Conservation (phyloP, 306 rosid species). For the Quercus engelmannii region DNA sequence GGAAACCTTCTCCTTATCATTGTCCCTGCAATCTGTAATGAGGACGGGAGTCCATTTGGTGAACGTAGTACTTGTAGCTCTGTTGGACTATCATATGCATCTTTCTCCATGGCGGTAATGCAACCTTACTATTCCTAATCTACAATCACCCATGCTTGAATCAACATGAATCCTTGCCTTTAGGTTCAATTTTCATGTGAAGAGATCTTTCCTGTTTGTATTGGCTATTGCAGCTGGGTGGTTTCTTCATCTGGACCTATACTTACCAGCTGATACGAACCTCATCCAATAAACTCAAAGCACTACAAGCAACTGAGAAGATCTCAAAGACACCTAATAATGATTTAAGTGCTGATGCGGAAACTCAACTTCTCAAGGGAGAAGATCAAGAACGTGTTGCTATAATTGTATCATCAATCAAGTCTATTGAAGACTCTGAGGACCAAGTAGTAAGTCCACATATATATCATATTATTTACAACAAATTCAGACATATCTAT, state of each 20-base stretch:
- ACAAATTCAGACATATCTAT: not conserved
- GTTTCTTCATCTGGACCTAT: conserved; percentile 80
- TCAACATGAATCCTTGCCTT: not conserved
- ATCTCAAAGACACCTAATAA: conserved; percentile 34
- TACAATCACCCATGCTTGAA: not conserved
- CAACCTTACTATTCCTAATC: not conserved
- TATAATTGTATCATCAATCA: conserved; percentile 19
- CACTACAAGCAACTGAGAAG: conserved; percentile 36
- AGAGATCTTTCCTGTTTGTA: not conserved
- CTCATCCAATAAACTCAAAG: conserved; percentile 46
- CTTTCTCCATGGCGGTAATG: conserved; percentile 93
- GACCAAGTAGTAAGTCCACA: conserved; percentile 43
- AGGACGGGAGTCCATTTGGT: conserved; percentile 81
- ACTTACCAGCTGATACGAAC: conserved; percentile 52
- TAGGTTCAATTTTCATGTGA: not conserved
- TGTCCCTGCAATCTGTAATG: conserved; percentile 77
- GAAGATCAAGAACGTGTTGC: conserved; percentile 22
- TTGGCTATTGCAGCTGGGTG: conserved; percentile 61
- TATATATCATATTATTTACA: not conserved
- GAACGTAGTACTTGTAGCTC: conserved; percentile 33
- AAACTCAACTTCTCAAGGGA: conserved; percentile 51
- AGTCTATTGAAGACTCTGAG: conserved; percentile 24
- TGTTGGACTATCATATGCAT: conserved; percentile 70
- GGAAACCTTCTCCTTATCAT: conserved; percentile 78
- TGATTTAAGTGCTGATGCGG: conserved; percentile 31